Percentiles rank a stretch among this genome's conserved stretches.
These are phyloP conservation scores for Posidonia oceanica DNA, from an alignment of 116 monocot genomes.

Conservation along the genomic window DNA sequence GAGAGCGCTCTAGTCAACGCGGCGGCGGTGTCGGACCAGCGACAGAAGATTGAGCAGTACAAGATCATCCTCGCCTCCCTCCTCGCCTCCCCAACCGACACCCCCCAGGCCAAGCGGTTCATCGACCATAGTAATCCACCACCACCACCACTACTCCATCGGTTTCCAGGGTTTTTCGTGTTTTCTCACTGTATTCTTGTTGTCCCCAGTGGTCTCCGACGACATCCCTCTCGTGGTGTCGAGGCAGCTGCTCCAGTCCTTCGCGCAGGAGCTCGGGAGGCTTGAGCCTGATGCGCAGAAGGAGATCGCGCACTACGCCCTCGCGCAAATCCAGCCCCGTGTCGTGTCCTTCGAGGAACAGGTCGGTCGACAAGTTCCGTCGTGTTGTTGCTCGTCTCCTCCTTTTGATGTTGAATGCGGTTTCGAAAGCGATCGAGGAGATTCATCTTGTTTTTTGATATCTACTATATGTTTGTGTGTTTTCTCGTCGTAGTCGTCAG, in stretches of 20 bases:
- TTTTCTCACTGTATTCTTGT: neutral
- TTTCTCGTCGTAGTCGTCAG: neutral
- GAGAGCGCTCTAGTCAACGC: constrained; percentile 64
- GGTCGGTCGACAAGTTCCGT: constrained; percentile 18
- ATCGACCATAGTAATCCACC: constrained; percentile 66
- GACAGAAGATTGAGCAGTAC: constrained; percentile 97
- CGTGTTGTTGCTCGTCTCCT: neutral
- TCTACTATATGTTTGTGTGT: neutral
- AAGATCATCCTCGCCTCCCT: constrained; percentile 62
- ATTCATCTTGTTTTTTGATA: neutral
- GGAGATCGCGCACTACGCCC: constrained; percentile 81
- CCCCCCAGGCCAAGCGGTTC: constrained; percentile 63
- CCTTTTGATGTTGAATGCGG: too few relatives aligned
- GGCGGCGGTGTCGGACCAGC: constrained; percentile 61
- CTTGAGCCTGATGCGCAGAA: constrained; percentile 48
- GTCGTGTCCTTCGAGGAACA: constrained; percentile 98
- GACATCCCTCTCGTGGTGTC: constrained; percentile 88
- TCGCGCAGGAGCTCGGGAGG: constrained; percentile 77
- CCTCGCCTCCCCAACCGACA: constrained; percentile 38
- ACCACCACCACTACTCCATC: neutral
- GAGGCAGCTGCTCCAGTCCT: constrained; percentile 80
- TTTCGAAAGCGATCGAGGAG: neutral
- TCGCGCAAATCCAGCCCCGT: constrained; percentile 72
- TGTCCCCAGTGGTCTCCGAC: constrained; percentile 66
- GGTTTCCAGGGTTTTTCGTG: neutral